Evolutionary conservation across 2,329 filamentous ascomycete genomes (phyloP), one percentile per base, ranked within the genome.

Genomic region (Neospermospora avenae): DNA sequence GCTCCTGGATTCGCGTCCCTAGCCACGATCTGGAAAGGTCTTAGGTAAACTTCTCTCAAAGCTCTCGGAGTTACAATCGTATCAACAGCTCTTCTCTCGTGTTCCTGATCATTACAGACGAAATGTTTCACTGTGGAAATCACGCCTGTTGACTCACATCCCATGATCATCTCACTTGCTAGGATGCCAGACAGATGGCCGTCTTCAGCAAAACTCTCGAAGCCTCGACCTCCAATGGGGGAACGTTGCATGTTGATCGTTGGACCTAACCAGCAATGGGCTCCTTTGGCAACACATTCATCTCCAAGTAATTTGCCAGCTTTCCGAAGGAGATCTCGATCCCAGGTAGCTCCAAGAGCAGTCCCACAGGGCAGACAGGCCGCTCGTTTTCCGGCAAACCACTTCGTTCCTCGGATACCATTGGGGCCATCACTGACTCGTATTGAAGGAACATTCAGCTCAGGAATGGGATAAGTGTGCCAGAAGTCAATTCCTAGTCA

Each of bases 391-490:
- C 86, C 84, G 65, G 85, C 83, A 74, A 89, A 89, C 77, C 88
- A 89, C 66, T 82, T 84, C 49, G 82, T 85, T 54, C 86, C 87
- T 64, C 87, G 79, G 35, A 87, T 82, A 54, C 87, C 87, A 71
- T 89, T 89, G 39, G 88, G 88, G 0, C 87, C 87, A 67, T 90
- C 87, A 39, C 84, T 83, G 49, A 86, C 78, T 51, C 87, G 83
- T 34, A 89, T 77, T 0, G 86, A 84, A 5, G 86, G 86, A 35
- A 89, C 79, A 1, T 82, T 81, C 67, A 85, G 80, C 22, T 83
- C 72, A 10, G 83, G 82, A 6, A 89, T 76, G 14, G 81, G 73
- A 65, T 83, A 81, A 35, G 86, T 87, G 68, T 88, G 84, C 87
- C 87, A 90, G 69, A 88, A 88, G 73, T 89, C 86, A 65, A 82